Conservation (phyloP, 192 early-diverging fungal species). For the Coemansia asiatica region DNA sequence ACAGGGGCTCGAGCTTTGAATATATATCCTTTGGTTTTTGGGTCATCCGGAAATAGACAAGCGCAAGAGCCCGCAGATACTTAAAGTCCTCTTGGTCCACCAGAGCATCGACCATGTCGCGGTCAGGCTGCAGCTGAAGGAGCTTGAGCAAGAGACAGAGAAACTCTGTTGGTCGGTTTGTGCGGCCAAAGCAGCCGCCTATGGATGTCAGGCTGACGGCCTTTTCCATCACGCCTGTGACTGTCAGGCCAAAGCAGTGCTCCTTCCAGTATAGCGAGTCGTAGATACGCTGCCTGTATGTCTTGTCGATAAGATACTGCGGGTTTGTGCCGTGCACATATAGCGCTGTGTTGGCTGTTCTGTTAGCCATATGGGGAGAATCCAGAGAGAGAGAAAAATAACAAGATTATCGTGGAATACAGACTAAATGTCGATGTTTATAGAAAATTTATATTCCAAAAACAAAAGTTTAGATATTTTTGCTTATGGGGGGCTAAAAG, state of each 20-base stretch:
- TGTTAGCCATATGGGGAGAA: conserved; percentile 59
- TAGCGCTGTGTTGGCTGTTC: conserved; percentile 68
- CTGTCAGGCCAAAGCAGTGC: conserved; percentile 90
- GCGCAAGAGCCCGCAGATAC: conserved; percentile 86
- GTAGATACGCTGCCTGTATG: conserved; percentile 84
- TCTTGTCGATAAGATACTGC: conserved; percentile 93
- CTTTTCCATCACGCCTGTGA: conserved; percentile 86
- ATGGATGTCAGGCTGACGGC: conserved; percentile 72
- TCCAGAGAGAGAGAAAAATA: no score
- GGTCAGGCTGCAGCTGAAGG: conserved; percentile 89
- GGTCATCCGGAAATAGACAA: conserved; percentile 87
- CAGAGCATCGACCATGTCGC: conserved; percentile 81
- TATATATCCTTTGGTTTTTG: conserved; percentile 77
- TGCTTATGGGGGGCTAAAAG: background rate
- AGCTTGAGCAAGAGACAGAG: conserved; percentile 85
- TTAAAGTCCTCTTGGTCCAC: conserved; percentile 82
- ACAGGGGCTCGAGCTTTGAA: conserved; percentile 77
- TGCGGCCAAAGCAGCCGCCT: conserved; percentile 79
- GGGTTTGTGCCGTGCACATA: conserved; percentile 88
- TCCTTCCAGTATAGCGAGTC: conserved; percentile 97
- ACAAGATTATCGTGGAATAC: no score
- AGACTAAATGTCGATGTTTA: no score
- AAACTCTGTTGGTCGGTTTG: conserved; percentile 88
- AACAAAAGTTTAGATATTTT: background rate
- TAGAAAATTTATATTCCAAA: no score